Evolutionary conservation across 2,329 filamentous ascomycete species (phyloP).

Genomic region (Colletotrichum limetticola): DNA sequence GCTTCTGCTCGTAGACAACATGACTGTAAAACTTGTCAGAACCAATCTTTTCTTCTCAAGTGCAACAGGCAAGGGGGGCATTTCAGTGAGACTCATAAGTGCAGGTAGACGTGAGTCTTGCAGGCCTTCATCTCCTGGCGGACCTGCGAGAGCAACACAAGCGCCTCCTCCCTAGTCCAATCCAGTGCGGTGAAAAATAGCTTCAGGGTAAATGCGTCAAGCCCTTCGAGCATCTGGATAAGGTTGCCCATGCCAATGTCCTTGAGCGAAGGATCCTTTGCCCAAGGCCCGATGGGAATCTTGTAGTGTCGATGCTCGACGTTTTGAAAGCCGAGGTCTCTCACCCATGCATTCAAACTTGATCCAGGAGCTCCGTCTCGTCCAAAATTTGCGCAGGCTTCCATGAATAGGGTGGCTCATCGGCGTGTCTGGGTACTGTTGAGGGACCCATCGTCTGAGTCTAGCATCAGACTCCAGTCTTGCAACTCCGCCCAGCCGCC

Average conservation of each 20-base stretch:
- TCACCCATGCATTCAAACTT: slow-evolving; percentile 43
- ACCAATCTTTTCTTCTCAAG: too few species aligned
- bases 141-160: slow-evolving; percentile 41
- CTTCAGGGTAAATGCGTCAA: slow-evolving; percentile 40
- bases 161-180: slow-evolving; percentile 41
- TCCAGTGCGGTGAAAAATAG: slow-evolving; percentile 43
- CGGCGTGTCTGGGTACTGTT: slow-evolving; percentile 7
- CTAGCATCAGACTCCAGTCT: slow-evolving; percentile 35
- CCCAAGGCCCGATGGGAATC: slow-evolving; percentile 49
- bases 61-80: too few species aligned
- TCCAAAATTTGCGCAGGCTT: slow-evolving; percentile 37
- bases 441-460: slow-evolving; percentile 39
- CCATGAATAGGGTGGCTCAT: slow-evolving; percentile 35
- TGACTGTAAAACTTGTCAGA: slow-evolving; percentile 5
- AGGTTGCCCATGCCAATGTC: slow-evolving; percentile 42
- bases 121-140: slow-evolving; percentile 42
- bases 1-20: slow-evolving; percentile 34
- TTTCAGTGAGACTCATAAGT: slow-evolving; percentile 33
- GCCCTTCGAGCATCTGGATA: slow-evolving; percentile 34
- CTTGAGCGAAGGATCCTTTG: slow-evolving; percentile 44
- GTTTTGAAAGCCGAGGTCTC: slow-evolving; percentile 47
- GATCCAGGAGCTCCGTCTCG: slow-evolving; percentile 45
- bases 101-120: slow-evolving; percentile 39
- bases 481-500: slow-evolving; percentile 46
- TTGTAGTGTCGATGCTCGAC: slow-evolving; percentile 44